Evolutionary conservation across 2,329 filamentous ascomycete species (phyloP).

Genomic region (Ramichloridium luteum): DNA sequence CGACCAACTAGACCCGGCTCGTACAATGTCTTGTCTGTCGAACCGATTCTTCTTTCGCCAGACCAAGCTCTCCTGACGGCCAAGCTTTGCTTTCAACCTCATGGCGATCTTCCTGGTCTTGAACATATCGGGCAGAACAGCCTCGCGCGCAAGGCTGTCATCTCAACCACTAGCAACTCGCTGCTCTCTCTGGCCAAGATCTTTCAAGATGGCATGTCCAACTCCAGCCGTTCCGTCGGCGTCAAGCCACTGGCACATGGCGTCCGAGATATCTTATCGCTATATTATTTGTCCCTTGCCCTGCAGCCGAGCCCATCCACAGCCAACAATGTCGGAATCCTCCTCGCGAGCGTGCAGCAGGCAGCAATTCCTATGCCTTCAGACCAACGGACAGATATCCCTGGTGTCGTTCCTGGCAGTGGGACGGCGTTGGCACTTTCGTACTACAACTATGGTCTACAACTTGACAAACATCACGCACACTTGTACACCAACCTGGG

Average conservation of each 20-base stretch:
- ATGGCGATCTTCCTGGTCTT: constrained; percentile 70
- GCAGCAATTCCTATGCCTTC: constrained; percentile 26
- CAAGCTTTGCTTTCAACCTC: constrained; percentile 64
- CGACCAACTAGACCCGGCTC: constrained; percentile 15
- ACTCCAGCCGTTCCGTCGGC: constrained; percentile 37
- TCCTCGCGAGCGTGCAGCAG: constrained; percentile 90
- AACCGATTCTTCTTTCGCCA: constrained; percentile 68
- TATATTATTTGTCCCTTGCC: constrained; percentile 91
- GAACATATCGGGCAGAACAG: constrained; percentile 54
- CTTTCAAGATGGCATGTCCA: constrained; percentile 90
- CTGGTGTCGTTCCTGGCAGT: constrained; percentile 73
- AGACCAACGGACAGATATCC: constrained; percentile 39
- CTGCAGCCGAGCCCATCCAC: constrained; percentile 94
- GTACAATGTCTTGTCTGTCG: constrained; percentile 25
- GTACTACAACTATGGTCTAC: constrained; percentile 91
- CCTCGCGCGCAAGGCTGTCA: constrained; percentile 61
- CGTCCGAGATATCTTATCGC: constrained; percentile 80
- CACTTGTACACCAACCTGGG: constrained; percentile 95
- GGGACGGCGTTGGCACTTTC: constrained; percentile 77
- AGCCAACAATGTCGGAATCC: constrained; percentile 93
- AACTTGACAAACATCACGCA: constrained; percentile 76
- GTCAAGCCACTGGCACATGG: constrained; percentile 45
- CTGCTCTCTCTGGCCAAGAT: constrained; percentile 92
- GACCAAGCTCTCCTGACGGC: constrained; percentile 75
- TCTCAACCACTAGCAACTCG: constrained; percentile 92